Percentiles rank a stretch among this genome's conserved stretches.
phyloP scores from a whole-genome alignment of 192 early-diverging fungal species.

The Entomortierella beljakovae region DNA sequence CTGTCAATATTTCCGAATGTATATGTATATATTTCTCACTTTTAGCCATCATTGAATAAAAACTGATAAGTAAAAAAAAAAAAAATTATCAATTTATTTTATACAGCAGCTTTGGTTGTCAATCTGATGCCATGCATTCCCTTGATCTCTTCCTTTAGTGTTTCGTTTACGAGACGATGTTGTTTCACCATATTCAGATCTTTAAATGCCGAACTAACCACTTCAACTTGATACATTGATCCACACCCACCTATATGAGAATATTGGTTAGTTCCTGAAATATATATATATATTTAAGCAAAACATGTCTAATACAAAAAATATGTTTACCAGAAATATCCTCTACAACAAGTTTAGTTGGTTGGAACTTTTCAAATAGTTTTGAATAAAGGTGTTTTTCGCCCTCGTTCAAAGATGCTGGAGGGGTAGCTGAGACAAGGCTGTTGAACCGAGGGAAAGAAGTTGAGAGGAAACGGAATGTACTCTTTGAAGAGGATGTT shows the following conservation, averaged over 20 bases:
- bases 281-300: background rate
- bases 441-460: slow-evolving; percentile 23
- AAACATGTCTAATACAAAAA: background rate
- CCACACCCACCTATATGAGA: slow-evolving; percentile 85
- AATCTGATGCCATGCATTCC: slow-evolving; percentile 90
- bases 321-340: slow-evolving; percentile 82
- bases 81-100: background rate
- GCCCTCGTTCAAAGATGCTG: slow-evolving; percentile 61
- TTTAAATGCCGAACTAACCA: slow-evolving; percentile 83
- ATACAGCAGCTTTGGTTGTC: slow-evolving; percentile 46
- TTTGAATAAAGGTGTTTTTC: slow-evolving; percentile 84
- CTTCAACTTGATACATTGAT: slow-evolving; percentile 95
- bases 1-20: slow-evolving; percentile 5
- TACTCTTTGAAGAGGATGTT: background rate
- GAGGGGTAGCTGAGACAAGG: slow-evolving; percentile 37
- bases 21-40: background rate
- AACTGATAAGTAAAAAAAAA: background rate
- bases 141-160: slow-evolving; percentile 92
- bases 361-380: slow-evolving; percentile 73
- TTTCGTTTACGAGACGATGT: slow-evolving; percentile 89
- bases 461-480: slow-evolving; percentile 18
- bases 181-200: slow-evolving; percentile 86
- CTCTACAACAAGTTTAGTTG: slow-evolving; percentile 76
- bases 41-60: background rate
- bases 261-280: background rate